Base-by-base conservation (phyloP, 2,329 filamentous ascomycete species). In the Erysiphe pulchra region DNA sequence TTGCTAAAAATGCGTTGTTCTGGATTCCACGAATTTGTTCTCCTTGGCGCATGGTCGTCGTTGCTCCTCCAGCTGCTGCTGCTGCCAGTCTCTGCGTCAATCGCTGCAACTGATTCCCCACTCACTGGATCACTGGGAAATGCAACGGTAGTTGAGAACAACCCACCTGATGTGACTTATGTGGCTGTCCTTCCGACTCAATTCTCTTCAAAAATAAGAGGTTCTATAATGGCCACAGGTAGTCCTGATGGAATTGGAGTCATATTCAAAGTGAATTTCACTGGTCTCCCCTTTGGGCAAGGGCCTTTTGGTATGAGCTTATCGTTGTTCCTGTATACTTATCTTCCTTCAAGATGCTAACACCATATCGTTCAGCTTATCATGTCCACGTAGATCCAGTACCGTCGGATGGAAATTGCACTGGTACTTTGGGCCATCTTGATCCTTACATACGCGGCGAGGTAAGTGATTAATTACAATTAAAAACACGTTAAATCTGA, bases 371-470 rank as follows among this genome's bases (percentile, higher is more conserved):
- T 28, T 11, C 47, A 80, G 78, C 65, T 48, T 86, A 84, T 63
- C 80, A 86, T 58, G 64, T 87, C 51, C 81, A 87, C 60, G 70
- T 68, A 45, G 54, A 64, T 16, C 72, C 74, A 9, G 75, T 84
- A 11, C 70, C 75, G 5, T 59, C 57, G 20, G 62, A 74, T 50
- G 80, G 80, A 51, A 82, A 84, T 67, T 87, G 81, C 65, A 78
- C 71, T 44, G 60, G 60, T 4, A 77, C 81, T 1, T 64, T 71
- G 4, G 71, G 65, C 2, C 81, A 87, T 55, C 68, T 84, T 12
- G 79, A 86, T 55, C 80, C 81, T 16, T 81, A 68, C 58, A 57
- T 66, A 44, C 75, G 77, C 44, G 73, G 73, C 50, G 55, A 58
- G 50, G 20, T 24, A 24, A 24, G 6, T 24, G 20, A 52, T 56